Conservation (phyloP, 805 yeast genomes). For the Candida boidinii region DNA sequence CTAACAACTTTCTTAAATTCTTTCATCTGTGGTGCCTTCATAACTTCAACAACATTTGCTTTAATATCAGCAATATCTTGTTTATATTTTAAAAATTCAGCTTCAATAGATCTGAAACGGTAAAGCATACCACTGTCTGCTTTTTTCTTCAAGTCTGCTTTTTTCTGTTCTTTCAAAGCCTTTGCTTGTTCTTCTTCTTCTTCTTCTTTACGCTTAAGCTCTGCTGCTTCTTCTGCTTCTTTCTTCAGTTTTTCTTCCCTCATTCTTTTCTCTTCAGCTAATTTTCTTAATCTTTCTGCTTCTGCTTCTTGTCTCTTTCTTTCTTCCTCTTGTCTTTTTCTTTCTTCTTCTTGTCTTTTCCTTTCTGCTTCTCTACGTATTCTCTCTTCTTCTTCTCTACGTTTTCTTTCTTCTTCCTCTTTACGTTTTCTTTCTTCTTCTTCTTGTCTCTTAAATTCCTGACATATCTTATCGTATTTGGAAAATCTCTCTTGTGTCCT, state of each 20-base stretch:
- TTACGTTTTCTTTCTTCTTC: slow-evolving; percentile 10
- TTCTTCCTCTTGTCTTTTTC: slow-evolving; percentile 11
- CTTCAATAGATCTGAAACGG: slow-evolving; percentile 29
- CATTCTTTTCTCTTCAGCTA: slow-evolving; percentile 12
- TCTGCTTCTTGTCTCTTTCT: slow-evolving; percentile 14
- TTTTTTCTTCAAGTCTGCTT: slow-evolving; percentile 27
- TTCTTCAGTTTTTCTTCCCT: slow-evolving; percentile 14
- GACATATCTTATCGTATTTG: too few relatives aligned
- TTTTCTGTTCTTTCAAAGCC: slow-evolving; percentile 14
- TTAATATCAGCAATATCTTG: slow-evolving; percentile 52
- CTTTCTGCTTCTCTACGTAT: not conserved
- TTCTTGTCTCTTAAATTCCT: slow-evolving; percentile 10
- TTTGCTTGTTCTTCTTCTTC: slow-evolving; percentile 13
- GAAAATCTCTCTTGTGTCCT: too few relatives aligned
- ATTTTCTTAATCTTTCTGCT: slow-evolving; percentile 14
- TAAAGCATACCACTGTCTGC: too few relatives aligned
- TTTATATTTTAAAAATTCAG: slow-evolving; percentile 38
- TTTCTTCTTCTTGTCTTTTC: slow-evolving; percentile 1
- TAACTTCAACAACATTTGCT: slow-evolving; percentile 43
- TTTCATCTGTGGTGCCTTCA: slow-evolving; percentile 29
- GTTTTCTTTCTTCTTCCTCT: slow-evolving; percentile 7
- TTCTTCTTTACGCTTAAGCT: slow-evolving; percentile 9
- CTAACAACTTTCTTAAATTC: slow-evolving; percentile 44
- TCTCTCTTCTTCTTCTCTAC: slow-evolving; percentile 7
- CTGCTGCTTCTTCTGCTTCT: slow-evolving; percentile 14